Percentiles rank a stretch among this genome's conserved stretches.
Evolutionary conservation across 192 early-diverging fungal genomes (phyloP).

Genomic region (Geosiphon pyriformis): DNA sequence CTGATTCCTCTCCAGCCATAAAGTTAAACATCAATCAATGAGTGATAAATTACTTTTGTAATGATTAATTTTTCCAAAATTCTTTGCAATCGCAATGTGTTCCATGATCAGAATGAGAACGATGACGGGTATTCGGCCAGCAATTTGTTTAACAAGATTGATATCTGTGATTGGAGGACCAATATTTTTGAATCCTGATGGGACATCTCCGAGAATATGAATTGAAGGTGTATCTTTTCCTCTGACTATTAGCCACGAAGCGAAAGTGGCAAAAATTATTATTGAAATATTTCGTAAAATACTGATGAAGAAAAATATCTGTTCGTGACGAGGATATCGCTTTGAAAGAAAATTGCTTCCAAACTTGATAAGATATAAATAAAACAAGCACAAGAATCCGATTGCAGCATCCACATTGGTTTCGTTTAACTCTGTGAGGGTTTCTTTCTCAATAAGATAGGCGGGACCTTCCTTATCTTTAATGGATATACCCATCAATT

Average conservation of each 20-base stretch:
- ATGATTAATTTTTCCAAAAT: conserved; percentile 78
- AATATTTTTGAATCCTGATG: conserved; percentile 66
- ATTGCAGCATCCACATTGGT: conserved; percentile 54
- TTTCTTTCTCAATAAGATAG: conserved; percentile 73
- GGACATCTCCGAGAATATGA: conserved; percentile 65
- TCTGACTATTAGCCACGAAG: conserved; percentile 61
- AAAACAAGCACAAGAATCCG: conserved; percentile 44
- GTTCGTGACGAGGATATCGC: conserved; percentile 42
- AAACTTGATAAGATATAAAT: conserved; percentile 39
- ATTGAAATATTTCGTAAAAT: conserved; percentile 71
- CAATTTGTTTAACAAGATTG: conserved; percentile 44
- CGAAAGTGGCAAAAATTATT: conserved; percentile 66
- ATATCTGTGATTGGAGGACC: conserved; percentile 46
- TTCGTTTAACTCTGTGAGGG: conserved; percentile 34
- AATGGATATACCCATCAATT: conserved; percentile 69
- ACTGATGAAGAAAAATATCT: conserved; percentile 58
- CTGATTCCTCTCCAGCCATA: too few relatives aligned
- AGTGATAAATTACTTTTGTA: conserved; percentile 59
- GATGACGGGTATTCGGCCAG: conserved; percentile 53
- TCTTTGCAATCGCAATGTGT: conserved; percentile 84
- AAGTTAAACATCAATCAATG: not conserved
- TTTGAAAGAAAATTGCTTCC: conserved; percentile 27
- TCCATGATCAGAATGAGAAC: conserved; percentile 80
- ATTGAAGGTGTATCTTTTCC: conserved; percentile 36
- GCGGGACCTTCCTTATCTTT: conserved; percentile 67